Base-by-base conservation (phyloP, 163 green algal species). In the Prototheca cutis region DNA sequence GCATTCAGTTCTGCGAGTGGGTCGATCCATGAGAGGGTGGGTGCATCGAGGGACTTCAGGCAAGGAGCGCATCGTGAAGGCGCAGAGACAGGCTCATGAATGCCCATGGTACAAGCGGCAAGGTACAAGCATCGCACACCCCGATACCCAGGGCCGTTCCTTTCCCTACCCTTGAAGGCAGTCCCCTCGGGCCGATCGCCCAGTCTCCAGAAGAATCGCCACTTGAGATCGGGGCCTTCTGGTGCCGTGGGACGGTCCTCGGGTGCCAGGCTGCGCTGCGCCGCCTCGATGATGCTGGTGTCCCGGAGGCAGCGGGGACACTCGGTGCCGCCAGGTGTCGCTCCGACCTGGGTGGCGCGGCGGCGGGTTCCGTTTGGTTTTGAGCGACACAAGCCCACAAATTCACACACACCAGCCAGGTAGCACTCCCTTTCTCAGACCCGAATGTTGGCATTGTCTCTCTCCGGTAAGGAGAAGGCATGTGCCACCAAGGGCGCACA, bases 191-290 rank as follows among this genome's bases (percentile, higher is more conserved):
- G 85, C 2, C 87, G 72, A 18, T 36, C 36, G 0, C 88, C 86
- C 40, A 95, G 59, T 6, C 86, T 68, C 84, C 80, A 91, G 57
- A 97, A 84, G 78, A 82, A 96, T 23, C 89, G 74, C 81, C 87
- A 94, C 72, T 96, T 97, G 23, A 72, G 58, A 61, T 96, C 88
- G 51, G 86, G 31, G 1, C 53, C 55, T 4, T 45, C 53, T 4
- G 54, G 63, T 30, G 34, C 13, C 10, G 18, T 61, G 34, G 66
- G 67, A 6, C n/a, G 45, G 53, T 64, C 15, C 5, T 48, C 25
- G 4, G 48, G 45, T n/a, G 51, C 4, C 59, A 66, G 29, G 48
- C 34, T 24, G 62, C 65, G 49, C 67, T 62, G 15, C 39, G 29
- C 28, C 19, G n/a, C 40, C 23, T 55, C 53, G 29, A 67, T 31